A percentile compares a stretch with the other conserved stretches of the same genome.
phyloP scores from a whole-genome alignment of 345 rosid genomes.

The Corymbia maculata region DNA sequence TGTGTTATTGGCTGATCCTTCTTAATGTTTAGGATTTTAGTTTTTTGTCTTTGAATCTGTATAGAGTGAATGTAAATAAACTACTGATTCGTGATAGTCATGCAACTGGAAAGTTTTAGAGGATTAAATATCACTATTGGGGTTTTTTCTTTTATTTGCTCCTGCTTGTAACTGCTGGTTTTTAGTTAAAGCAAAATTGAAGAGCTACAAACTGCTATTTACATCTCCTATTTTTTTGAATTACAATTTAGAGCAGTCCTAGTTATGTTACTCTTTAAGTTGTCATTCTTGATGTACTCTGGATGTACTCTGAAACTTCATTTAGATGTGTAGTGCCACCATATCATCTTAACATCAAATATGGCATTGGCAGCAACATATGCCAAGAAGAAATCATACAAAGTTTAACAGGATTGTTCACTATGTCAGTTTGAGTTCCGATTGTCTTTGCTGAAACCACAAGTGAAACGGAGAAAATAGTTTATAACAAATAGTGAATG shows the following conservation, averaged over 20 bases:
- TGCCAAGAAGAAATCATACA: neutral
- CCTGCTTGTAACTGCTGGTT: neutral
- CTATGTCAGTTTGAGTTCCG: neutral
- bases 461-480: neutral
- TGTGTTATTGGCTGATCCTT: neutral
- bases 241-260: neutral
- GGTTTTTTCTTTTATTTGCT: neutral
- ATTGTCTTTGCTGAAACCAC: neutral
- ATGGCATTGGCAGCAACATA: neutral
- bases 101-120: neutral
- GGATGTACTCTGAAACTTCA: neutral
- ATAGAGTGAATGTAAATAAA: neutral
- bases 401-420: neutral
- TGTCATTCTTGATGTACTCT: neutral
- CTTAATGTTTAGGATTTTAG: neutral
- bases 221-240: neutral
- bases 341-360: neutral
- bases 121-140: neutral
- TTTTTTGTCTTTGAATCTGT: neutral
- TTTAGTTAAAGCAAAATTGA: neutral
- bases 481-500: neutral
- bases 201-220: neutral
- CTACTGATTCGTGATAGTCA: neutral
- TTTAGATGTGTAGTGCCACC: neutral
- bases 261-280: neutral